Conservation (phyloP, 176 grass and related monocot genomes). For the Musa schizocarpa region DNA sequence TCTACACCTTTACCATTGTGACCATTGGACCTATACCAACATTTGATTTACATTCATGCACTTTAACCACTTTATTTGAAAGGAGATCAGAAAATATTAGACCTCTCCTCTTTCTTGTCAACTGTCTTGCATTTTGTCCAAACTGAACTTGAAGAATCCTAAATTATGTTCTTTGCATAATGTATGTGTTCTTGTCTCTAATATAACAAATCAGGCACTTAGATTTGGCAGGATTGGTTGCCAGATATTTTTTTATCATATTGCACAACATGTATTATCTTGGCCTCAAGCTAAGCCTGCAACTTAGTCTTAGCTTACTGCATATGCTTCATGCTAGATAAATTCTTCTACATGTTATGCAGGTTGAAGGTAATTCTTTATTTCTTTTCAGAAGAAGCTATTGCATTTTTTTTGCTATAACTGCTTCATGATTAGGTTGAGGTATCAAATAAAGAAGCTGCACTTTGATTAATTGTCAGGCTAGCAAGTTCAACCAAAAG, state of each 20-base stretch:
- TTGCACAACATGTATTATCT: neutral
- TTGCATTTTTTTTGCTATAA: constrained; percentile 35
- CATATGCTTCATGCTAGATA: constrained; percentile 11
- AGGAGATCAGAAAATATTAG: neutral
- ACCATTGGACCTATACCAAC: neutral
- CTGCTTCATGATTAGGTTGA: neutral
- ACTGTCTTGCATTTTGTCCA: neutral
- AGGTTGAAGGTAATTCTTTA: constrained; percentile 95
- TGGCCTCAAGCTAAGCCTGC: neutral
- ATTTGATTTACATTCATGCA: neutral
- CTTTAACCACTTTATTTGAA: neutral
- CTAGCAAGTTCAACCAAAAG: neutral
- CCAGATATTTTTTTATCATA: neutral
- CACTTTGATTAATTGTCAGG: neutral
- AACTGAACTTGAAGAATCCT: neutral
- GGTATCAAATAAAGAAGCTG: neutral
- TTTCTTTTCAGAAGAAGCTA: constrained; percentile 94
- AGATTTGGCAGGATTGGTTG: neutral
- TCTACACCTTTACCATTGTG: neutral
- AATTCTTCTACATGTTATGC: constrained; percentile 17
- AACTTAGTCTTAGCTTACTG: neutral
- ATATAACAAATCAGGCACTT: neutral
- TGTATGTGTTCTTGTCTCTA: neutral
- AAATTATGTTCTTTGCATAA: neutral
- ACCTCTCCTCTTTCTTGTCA: too few species aligned